phyloP scores from a whole-genome alignment of 331 rosid genomes.

The Dryas integrifolia region DNA sequence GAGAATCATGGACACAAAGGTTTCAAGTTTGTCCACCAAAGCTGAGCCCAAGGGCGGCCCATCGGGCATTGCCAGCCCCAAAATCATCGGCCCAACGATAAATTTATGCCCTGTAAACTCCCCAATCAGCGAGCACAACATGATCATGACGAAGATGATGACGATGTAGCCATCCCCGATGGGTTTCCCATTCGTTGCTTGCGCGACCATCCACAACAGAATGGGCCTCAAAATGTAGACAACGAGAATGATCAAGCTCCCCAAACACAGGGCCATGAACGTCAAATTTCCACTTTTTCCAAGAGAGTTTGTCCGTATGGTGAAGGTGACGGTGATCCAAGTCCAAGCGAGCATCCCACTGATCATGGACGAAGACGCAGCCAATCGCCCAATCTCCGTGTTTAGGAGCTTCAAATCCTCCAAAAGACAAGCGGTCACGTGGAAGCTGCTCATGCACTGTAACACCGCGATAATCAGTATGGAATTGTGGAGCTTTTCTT shows the following conservation, averaged over 20 bases:
- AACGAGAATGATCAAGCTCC: conserved; percentile 25
- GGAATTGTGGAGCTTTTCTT: conserved; percentile 3
- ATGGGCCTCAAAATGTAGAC: conserved; percentile 33
- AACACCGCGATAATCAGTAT: conserved; percentile 17
- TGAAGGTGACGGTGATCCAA: not conserved
- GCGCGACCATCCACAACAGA: conserved; percentile 42
- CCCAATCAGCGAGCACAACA: conserved; percentile 27
- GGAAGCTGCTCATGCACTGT: conserved; percentile 45
- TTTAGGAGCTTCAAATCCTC: conserved; percentile 56
- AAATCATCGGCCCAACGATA: conserved; percentile 43
- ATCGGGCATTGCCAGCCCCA: conserved; percentile 59
- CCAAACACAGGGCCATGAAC: not conserved
- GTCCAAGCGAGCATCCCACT: conserved; percentile 30
- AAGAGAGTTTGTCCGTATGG: not conserved
- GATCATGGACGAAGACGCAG: conserved; percentile 46
- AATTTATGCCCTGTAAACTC: conserved; percentile 50
- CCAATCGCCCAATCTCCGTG: conserved; percentile 55
- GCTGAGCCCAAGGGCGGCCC: conserved; percentile 67
- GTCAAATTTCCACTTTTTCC: not conserved
- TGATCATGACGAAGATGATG: conserved; percentile 37
- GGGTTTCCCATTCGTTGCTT: conserved; percentile 30
- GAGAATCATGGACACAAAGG: conserved; percentile 23
- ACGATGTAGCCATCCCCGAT: conserved; percentile 30
- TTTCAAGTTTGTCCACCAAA: conserved; percentile 48
- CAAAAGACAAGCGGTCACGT: conserved; percentile 36